phyloP scores from a whole-genome alignment of 495 filamentous ascomycete genomes.

The Aspergillus asperescens region DNA sequence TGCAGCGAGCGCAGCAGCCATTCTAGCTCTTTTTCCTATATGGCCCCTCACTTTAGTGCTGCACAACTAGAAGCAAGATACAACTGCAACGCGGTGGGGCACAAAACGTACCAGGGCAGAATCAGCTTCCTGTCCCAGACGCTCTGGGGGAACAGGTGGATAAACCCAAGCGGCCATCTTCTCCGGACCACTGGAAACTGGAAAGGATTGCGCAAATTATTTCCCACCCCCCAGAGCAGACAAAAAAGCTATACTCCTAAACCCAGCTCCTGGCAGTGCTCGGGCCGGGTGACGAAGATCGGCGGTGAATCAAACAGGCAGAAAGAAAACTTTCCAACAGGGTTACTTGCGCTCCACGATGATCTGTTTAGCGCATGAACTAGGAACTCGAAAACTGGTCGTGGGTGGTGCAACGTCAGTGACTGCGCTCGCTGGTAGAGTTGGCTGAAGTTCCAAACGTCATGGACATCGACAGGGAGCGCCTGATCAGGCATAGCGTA shows the following conservation, averaged over 20 bases:
- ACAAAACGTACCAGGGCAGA: constrained; percentile 54
- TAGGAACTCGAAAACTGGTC: constrained; percentile 5
- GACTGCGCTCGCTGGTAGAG: constrained; percentile 5
- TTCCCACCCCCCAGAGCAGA: background rate
- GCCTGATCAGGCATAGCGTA: constrained; percentile 20
- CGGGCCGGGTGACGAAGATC: background rate
- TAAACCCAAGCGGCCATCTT: constrained; percentile 71
- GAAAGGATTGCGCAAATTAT: background rate
- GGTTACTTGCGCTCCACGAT: constrained; percentile 20
- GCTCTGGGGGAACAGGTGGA: constrained; percentile 61
- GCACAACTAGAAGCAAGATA: background rate
- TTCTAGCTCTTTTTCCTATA: constrained; percentile 68
- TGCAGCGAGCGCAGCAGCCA: constrained; percentile 82
- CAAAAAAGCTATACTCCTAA: background rate
- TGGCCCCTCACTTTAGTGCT: background rate
- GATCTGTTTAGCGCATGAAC: constrained; percentile 12
- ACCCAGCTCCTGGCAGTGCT: background rate
- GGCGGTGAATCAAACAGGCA: constrained; percentile 2
- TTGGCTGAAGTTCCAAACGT: constrained; percentile 23
- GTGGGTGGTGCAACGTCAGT: constrained; percentile 23
- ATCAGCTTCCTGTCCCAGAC: constrained; percentile 62
- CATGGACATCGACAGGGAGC: constrained; percentile 27
- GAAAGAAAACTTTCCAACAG: constrained; percentile 2
- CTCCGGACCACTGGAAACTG: background rate
- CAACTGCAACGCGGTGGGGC: background rate